These are phyloP conservation scores for Cyclocybe aegerita DNA, from an alignment of 768 basidiomycete genomes.

Conservation along the genomic window DNA sequence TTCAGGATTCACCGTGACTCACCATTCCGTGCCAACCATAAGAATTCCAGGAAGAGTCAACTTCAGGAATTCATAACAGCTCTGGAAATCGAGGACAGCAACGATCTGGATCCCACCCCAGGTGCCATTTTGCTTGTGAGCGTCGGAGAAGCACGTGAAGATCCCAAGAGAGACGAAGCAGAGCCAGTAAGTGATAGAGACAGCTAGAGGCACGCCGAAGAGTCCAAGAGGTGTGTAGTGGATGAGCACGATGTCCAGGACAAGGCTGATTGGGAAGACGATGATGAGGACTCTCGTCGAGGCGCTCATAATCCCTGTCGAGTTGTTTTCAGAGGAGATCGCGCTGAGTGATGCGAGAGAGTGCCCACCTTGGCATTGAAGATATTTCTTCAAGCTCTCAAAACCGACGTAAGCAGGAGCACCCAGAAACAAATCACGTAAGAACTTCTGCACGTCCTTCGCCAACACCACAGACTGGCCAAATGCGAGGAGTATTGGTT, in stretches of 20 bases:
- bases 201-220: constrained; percentile 64
- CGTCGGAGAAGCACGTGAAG: constrained; percentile 47
- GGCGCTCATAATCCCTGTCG: constrained; percentile 72
- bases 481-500: constrained; percentile 59
- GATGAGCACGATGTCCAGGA: constrained; percentile 56
- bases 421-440: constrained; percentile 62
- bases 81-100: constrained; percentile 42
- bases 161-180: constrained; percentile 56
- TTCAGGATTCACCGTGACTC: constrained; percentile 8
- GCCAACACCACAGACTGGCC: constrained; percentile 64
- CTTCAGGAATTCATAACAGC: constrained; percentile 58
- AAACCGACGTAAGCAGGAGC: constrained; percentile 77
- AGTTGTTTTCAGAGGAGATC: no score
- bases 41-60: constrained; percentile 74
- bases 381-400: constrained; percentile 75
- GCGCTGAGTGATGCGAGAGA: no score
- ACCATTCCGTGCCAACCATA: constrained; percentile 85
- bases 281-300: constrained; percentile 64
- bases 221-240: constrained; percentile 64
- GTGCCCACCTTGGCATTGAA: constrained; percentile 71
- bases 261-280: constrained; percentile 65
- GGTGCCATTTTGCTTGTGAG: constrained; percentile 54
- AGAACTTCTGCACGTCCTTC: constrained; percentile 59
- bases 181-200: constrained; percentile 71
- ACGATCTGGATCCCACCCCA: constrained; percentile 60